Base-by-base conservation (phyloP, 441 rosid genomes). In the Erodium chrysanthum region DNA sequence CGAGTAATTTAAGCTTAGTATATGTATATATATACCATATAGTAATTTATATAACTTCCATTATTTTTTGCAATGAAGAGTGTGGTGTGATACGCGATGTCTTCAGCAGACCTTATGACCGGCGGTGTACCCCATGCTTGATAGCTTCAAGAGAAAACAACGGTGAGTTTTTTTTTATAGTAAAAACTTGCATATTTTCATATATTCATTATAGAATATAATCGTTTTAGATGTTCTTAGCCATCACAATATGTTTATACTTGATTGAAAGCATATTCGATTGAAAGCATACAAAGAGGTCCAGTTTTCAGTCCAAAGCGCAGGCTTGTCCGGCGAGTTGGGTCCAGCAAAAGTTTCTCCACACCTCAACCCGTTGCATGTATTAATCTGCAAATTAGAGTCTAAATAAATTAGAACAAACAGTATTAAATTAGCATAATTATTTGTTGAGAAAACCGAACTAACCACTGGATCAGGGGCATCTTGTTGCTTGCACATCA, bases 381-480 rank as follows among this genome's bases (percentile, higher is more conserved):
- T 79, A 56, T 87, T 87, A 70, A 87, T 87, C 93, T 87, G 69
- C 64, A 17, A 23, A 21, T 44, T 62, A 66, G 14, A 58, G 22
- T 56, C 17, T 37, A 9, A n/a, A n/a, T n/a, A n/a, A n/a, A n/a
- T n/a, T n/a, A n/a, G n/a, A n/a, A n/a, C n/a, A n/a, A n/a, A n/a
- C n/a, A n/a, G n/a, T n/a, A n/a, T n/a, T n/a, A n/a, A n/a, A n/a
- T n/a, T n/a, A 29, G 33, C 33, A 3, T 29, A 3, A 29, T 29
- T 29, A 29, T 29, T 29, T 29, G 5, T 29, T 29, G 33, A 29
- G 35, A 31, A 23, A 15, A 25, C 2, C 27, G 27, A 23, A 31
- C 76, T 67, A n/a, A 87, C 92, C 80, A 85, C 87, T 0, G 90
- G 92, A 69, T 87, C 88, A 11, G 92, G 90, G 66, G 93, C 88